These are phyloP conservation scores for Sanghuangporus sanghuang DNA, from an alignment of 1,284 basidiomycete species.

Conservation along the genomic window DNA sequence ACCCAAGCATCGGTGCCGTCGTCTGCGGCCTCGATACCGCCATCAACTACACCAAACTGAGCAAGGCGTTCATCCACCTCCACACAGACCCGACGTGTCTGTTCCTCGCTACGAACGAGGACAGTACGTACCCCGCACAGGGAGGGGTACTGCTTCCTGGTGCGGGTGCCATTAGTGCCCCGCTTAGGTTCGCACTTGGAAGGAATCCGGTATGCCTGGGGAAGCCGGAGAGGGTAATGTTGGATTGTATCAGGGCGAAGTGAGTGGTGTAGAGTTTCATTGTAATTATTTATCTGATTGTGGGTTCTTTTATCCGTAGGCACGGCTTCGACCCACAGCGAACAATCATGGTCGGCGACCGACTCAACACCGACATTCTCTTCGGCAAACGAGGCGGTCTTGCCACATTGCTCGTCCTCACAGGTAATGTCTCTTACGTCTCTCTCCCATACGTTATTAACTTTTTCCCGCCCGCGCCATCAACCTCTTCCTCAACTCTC, in stretches of 20 bases:
- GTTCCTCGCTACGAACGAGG: slow-evolving; percentile 93
- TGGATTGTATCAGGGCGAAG: slow-evolving; percentile 96
- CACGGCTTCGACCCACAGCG: slow-evolving; percentile 79
- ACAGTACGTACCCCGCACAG: slow-evolving; percentile 82
- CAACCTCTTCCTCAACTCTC: not conserved
- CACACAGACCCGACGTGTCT: slow-evolving; percentile 71
- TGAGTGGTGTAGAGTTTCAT: slow-evolving; percentile 33
- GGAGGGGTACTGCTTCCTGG: slow-evolving; percentile 77
- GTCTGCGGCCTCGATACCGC: slow-evolving; percentile 80
- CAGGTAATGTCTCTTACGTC: slow-evolving; percentile 46
- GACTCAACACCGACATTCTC: slow-evolving; percentile 90
- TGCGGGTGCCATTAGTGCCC: slow-evolving; percentile 80
- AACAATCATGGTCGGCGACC: slow-evolving; percentile 95
- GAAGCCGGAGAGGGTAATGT: slow-evolving; percentile 89
- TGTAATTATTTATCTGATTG: not conserved
- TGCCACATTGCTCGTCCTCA: slow-evolving; percentile 86
- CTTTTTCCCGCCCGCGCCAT: not conserved
- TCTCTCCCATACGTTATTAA: not conserved
- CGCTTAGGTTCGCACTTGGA: slow-evolving; percentile 72
- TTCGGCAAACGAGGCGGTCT: slow-evolving; percentile 88
- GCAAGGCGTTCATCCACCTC: slow-evolving; percentile 91
- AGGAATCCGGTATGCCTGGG: slow-evolving; percentile 78
- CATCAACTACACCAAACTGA: slow-evolving; percentile 90
- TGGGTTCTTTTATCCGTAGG: slow-evolving; percentile 33
- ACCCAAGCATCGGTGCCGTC: slow-evolving; percentile 84